A percentile compares a stretch with the other conserved stretches of the same genome.
phyloP scores from a whole-genome alignment of 441 rosid species.

The Kokia cookei region DNA sequence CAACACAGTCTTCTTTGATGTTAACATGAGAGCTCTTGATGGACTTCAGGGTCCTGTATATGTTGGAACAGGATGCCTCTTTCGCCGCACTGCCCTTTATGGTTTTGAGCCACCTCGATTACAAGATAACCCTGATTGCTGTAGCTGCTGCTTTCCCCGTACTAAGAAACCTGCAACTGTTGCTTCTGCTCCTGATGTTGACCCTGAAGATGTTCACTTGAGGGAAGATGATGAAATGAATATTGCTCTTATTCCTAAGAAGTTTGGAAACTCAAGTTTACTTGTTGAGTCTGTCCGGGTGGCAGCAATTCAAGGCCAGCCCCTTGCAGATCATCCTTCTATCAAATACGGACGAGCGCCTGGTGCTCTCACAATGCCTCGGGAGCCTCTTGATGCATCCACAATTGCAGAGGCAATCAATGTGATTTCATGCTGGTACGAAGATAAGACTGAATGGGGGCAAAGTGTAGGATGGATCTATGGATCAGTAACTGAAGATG shows the following conservation, averaged over 20 bases:
- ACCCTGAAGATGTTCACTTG: constrained; percentile 23
- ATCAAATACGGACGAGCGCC: constrained; percentile 47
- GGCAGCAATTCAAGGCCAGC: constrained; percentile 59
- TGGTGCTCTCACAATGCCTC: constrained; percentile 42
- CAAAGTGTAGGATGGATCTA: constrained; percentile 65
- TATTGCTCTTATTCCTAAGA: constrained; percentile 42
- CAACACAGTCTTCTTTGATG: constrained; percentile 68
- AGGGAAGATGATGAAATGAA: constrained; percentile 33
- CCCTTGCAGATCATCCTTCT: constrained; percentile 40
- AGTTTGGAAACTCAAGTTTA: constrained; percentile 57
- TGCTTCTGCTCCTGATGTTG: constrained; percentile 30
- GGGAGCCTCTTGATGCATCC: constrained; percentile 39
- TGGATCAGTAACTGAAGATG: constrained; percentile 70
- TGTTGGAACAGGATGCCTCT: constrained; percentile 75
- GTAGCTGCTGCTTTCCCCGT: constrained; percentile 42
- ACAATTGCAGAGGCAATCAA: constrained; percentile 55
- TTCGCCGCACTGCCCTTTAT: constrained; percentile 65
- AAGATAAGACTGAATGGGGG: constrained; percentile 82
- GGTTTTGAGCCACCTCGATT: constrained; percentile 52
- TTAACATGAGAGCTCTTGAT: constrained; percentile 65
- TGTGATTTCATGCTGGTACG: constrained; percentile 76
- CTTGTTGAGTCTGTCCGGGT: constrained; percentile 44
- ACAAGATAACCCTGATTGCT: constrained; percentile 27
- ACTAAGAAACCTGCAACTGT: constrained; percentile 28
- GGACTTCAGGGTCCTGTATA: constrained; percentile 77